phyloP scores from a whole-genome alignment of 495 filamentous ascomycete genomes.

The Neurospora cerealis region DNA sequence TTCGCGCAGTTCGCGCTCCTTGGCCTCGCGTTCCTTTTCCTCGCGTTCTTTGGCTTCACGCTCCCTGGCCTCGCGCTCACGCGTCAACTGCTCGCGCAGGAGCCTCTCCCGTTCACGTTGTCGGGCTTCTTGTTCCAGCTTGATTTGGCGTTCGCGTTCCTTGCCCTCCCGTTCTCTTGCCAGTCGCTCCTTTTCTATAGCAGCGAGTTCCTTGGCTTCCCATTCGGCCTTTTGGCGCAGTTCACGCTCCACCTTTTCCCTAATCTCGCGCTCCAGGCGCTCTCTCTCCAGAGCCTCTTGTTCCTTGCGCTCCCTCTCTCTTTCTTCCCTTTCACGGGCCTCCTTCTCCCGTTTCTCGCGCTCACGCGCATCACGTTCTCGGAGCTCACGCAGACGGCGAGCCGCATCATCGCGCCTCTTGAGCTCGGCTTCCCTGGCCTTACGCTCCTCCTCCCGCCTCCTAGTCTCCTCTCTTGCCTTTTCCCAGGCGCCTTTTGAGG shows the following conservation, averaged over 20 bases:
- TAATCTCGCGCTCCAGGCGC: conserved; percentile 36
- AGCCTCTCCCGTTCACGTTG: conserved; percentile 23
- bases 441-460: conserved; percentile 51
- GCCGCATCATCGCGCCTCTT: conserved; percentile 41
- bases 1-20: not conserved
- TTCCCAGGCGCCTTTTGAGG: conserved; percentile 51
- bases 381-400: conserved; percentile 40
- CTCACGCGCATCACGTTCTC: conserved; percentile 54
- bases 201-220: conserved; percentile 11
- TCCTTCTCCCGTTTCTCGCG: conserved; percentile 43
- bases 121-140: conserved; percentile 2
- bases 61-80: conserved; percentile 29
- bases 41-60: conserved; percentile 25
- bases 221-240: conserved; percentile 22
- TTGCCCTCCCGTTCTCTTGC: conserved; percentile 28
- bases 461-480: conserved; percentile 61
- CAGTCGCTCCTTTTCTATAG: conserved; percentile 29
- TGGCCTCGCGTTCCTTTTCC: conserved; percentile 19
- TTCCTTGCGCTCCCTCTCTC: conserved; percentile 28
- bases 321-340: conserved; percentile 23
- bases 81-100: conserved; percentile 29
- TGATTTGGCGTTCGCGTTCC: conserved; percentile 26
- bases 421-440: conserved; percentile 38
- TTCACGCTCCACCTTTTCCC: conserved; percentile 32
- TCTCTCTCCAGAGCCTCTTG: conserved; percentile 32